A percentile compares a stretch with the other conserved stretches of the same genome.
Evolutionary conservation across 345 rosid species (phyloP).

Genomic region (Rhodomyrtus tomentosa): DNA sequence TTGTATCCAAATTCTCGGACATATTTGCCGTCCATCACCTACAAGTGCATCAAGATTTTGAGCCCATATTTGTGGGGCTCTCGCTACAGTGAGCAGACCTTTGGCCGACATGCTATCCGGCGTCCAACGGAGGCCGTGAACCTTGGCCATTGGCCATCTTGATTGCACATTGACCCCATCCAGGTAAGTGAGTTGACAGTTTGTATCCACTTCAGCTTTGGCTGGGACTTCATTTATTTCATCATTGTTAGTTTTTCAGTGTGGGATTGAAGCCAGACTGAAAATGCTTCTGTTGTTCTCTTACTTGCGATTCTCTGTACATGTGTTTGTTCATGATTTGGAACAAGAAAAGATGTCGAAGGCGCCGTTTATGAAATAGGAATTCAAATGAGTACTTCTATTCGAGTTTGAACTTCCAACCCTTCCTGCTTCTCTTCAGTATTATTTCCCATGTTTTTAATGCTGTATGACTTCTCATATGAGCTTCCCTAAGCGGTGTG

Average conservation of each 20-base stretch:
- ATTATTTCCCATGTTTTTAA: neutral
- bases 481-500: neutral
- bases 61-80: too few species aligned
- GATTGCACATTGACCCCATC: constrained; percentile 16
- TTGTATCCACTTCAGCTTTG: neutral
- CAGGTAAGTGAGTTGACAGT: neutral
- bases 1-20: too few species aligned
- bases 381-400: neutral
- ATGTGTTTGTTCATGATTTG: neutral
- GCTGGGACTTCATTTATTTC: neutral
- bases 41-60: too few species aligned
- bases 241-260: neutral
- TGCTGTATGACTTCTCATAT: neutral
- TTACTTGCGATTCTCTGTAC: neutral
- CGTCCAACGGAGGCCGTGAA: constrained; percentile 1
- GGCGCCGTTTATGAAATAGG: neutral
- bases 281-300: neutral
- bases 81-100: too few species aligned
- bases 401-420: neutral
- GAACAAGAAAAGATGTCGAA: neutral
- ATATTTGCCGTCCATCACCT: too few species aligned
- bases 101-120: too few species aligned
- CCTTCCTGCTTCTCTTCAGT: neutral
- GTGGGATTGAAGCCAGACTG: neutral
- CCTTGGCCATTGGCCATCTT: constrained; percentile 6